Percentiles rank a stretch among this genome's conserved stretches.
These are phyloP conservation scores for Eucalyptus regnans DNA, from an alignment of 345 rosid genomes.

Conservation along the genomic window DNA sequence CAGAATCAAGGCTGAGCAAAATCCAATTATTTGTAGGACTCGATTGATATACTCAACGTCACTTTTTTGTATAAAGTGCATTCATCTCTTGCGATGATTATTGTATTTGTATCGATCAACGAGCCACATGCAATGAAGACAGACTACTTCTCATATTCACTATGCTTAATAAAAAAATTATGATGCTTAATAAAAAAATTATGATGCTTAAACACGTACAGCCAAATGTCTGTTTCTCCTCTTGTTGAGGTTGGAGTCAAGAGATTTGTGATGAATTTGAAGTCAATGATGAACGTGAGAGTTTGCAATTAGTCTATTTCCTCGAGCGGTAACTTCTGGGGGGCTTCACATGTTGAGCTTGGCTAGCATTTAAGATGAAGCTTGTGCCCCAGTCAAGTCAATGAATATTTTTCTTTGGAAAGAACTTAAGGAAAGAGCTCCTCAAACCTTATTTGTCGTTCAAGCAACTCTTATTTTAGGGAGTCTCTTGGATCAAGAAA, in stretches of 20 bases:
- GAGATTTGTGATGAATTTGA: neutral
- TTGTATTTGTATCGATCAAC: neutral
- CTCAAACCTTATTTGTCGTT: neutral
- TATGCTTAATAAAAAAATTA: neutral
- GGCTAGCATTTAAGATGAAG: neutral
- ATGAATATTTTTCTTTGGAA: neutral
- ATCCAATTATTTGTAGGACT: neutral
- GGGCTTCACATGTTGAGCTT: neutral
- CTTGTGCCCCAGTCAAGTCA: neutral
- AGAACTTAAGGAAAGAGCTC: neutral
- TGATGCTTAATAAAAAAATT: neutral
- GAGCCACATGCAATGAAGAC: neutral
- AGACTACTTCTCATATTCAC: neutral
- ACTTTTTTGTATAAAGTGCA: neutral
- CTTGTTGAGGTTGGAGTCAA: neutral
- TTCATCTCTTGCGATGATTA: neutral
- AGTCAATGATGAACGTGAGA: neutral
- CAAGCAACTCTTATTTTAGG: neutral
- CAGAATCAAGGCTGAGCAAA: neutral
- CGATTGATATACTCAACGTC: neutral
- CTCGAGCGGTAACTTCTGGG: neutral
- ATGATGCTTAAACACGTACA: neutral
- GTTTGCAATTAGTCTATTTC: neutral
- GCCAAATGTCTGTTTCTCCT: neutral
- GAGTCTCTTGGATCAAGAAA: neutral